Base-by-base conservation (phyloP, 108 stramenopile species). In the Pseudonitzschia multistriata region DNA sequence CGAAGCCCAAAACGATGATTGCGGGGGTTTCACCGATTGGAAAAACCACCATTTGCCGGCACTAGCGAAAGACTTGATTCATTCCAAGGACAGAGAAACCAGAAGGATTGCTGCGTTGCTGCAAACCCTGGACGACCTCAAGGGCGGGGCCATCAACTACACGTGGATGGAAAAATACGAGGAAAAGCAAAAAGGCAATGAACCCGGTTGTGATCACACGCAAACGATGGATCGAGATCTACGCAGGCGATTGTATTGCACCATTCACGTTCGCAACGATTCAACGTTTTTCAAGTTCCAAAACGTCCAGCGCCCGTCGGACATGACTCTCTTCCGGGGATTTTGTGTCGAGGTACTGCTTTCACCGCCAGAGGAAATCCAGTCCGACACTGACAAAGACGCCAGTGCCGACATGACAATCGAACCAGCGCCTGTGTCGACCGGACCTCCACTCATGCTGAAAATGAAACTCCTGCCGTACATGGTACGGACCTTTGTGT, bases 391-490 rank as follows among this genome's bases (percentile, higher is more conserved):
- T n/a, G n/a, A 14, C 14, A n/a, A n/a, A n/a, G n/a, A n/a, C n/a
- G n/a, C n/a, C n/a, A n/a, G n/a, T n/a, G n/a, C n/a, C n/a, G 40
- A 42, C 7, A 42, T 13, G 10, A 42, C 40, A 42, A 42, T 42
- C 40, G 40, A 42, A 42, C 10, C 40, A 5, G 21, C 53, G 21
- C 24, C 22, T 13, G 42, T 3, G 15, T 29, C 17, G 4, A 29
- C 40, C 21, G 19, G 25, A 33, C 34, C 0, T 48, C 63, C 63
- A 35, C 81, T 93, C 48, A 93, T 93, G 89, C 73, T 93, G 5
- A 93, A 93, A 76, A 93, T 93, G 92, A 93, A 93, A 65, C 81
- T 90, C 24, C 68, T 93, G 14, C 92, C 92, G 6, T 93, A 93
- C 77, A 93, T 93, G 92, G 80, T 90, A 8, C 76, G 92, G 19